These are phyloP conservation scores for Clavispora santaluciae DNA, from an alignment of 805 yeast genomes.

Conservation along the genomic window DNA sequence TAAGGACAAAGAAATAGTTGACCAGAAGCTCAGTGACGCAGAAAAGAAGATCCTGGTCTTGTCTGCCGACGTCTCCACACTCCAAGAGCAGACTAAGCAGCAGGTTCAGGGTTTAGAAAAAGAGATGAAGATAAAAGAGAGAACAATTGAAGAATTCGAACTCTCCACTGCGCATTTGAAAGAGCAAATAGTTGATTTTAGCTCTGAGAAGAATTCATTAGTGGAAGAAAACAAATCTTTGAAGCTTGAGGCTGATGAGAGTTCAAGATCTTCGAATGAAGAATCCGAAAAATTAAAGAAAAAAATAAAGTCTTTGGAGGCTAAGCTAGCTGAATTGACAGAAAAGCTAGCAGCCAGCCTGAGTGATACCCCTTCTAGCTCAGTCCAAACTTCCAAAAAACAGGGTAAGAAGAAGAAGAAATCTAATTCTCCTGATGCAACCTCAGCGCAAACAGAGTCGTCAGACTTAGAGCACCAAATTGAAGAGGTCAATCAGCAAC, in stretches of 20 bases:
- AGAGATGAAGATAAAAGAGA: neutral
- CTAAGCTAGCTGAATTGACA: neutral
- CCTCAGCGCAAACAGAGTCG: neutral
- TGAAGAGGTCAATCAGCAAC: neutral
- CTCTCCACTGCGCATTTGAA: neutral
- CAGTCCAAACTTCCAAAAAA: neutral
- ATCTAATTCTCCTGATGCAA: neutral
- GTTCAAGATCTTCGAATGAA: neutral
- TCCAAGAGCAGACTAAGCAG: neutral
- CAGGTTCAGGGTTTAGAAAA: neutral
- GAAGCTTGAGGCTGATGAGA: neutral
- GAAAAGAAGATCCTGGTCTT: neutral
- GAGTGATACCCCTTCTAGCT: neutral
- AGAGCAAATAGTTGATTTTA: neutral
- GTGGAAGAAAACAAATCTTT: neutral
- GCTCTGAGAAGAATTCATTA: neutral
- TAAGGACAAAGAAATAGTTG: neutral
- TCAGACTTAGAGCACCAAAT: neutral
- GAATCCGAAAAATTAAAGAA: neutral
- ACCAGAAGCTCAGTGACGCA: neutral
- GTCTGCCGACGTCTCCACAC: neutral
- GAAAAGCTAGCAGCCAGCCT: too few species aligned
- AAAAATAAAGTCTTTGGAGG: neutral
- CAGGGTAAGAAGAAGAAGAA: neutral
- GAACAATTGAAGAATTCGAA: neutral